These are phyloP conservation scores for Globisporangium acanthophoron DNA, from an alignment of 352 stramenopile genomes.

Conservation along the genomic window DNA sequence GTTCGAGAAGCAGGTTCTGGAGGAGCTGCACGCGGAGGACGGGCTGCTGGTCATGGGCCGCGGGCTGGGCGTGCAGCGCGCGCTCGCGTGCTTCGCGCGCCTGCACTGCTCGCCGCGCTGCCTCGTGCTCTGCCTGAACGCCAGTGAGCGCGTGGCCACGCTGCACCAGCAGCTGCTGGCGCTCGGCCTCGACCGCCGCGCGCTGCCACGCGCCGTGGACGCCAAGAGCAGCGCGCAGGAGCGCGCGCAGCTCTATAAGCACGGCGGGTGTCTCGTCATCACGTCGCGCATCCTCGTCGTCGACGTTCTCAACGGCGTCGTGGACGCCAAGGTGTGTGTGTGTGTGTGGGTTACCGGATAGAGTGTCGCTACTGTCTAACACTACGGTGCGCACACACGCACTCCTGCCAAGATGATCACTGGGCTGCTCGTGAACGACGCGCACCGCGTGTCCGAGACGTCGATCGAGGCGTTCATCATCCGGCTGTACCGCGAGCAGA, in stretches of 20 bases:
- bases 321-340: slow-evolving; percentile 38
- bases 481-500: slow-evolving; percentile 89
- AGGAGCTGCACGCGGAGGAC: slow-evolving; percentile 78
- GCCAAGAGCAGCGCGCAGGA: slow-evolving; percentile 71
- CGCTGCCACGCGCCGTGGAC: slow-evolving; percentile 73
- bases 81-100: slow-evolving; percentile 90
- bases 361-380: background rate
- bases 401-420: slow-evolving; percentile 59
- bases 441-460: slow-evolving; percentile 91
- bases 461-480: slow-evolving; percentile 98
- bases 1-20: slow-evolving; percentile 67
- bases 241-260: slow-evolving; percentile 86
- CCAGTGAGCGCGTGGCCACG: slow-evolving; percentile 79
- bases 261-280: slow-evolving; percentile 91
- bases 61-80: slow-evolving; percentile 82
- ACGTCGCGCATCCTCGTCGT: slow-evolving; percentile 97
- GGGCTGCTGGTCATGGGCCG: slow-evolving; percentile 90
- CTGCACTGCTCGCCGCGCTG: slow-evolving; percentile 81
- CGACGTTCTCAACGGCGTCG: slow-evolving; percentile 90
- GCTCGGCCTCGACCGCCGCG: slow-evolving; percentile 83
- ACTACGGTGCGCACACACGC: background rate
- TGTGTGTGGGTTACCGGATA: background rate
- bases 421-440: slow-evolving; percentile 92
- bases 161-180: slow-evolving; percentile 75
- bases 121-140: slow-evolving; percentile 92